These are phyloP conservation scores for Meredithiella fracta DNA, from an alignment of 2,329 filamentous ascomycete species.

Conservation along the genomic window DNA sequence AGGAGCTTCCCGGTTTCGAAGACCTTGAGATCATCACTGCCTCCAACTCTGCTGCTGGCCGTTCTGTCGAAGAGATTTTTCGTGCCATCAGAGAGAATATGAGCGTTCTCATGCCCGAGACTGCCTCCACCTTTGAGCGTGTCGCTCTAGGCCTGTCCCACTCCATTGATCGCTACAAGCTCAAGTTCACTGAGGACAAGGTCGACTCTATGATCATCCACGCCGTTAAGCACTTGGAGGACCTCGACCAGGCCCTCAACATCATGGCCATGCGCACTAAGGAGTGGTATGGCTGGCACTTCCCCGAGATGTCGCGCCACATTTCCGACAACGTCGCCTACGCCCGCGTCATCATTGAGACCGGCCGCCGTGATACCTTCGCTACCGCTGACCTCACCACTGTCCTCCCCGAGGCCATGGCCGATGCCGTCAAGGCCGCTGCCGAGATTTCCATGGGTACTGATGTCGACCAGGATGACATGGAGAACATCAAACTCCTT, in stretches of 20 bases:
- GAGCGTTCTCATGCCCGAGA: constrained; percentile 73
- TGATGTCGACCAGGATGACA: constrained; percentile 82
- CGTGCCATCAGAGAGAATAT: constrained; percentile 87
- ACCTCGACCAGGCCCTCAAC: constrained; percentile 97
- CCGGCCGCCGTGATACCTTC: constrained; percentile 77
- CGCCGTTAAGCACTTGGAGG: constrained; percentile 82
- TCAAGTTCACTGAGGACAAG: constrained; percentile 97
- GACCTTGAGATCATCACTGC: constrained; percentile 67
- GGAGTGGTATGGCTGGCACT: constrained; percentile 99
- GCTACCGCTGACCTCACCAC: constrained; percentile 65
- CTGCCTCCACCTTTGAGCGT: constrained; percentile 72
- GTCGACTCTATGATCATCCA: constrained; percentile 99
- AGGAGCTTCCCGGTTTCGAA: constrained; percentile 75
- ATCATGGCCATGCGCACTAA: constrained; percentile 98
- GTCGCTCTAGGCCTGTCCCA: constrained; percentile 95
- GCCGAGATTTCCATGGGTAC: constrained; percentile 98
- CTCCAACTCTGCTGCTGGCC: constrained; percentile 55
- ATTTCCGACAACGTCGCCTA: constrained; percentile 95
- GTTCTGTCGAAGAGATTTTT: constrained; percentile 58
- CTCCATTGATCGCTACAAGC: constrained; percentile 89
- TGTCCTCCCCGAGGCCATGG: constrained; percentile 89
- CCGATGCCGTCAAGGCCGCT: constrained; percentile 76
- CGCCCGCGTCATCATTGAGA: constrained; percentile 68
- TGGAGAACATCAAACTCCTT: constrained; percentile 80
- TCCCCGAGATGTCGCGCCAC: constrained; percentile 94